Evolutionary conservation across 2,329 filamentous ascomycete species (phyloP).

Genomic region (Ophiostoma australiae): DNA sequence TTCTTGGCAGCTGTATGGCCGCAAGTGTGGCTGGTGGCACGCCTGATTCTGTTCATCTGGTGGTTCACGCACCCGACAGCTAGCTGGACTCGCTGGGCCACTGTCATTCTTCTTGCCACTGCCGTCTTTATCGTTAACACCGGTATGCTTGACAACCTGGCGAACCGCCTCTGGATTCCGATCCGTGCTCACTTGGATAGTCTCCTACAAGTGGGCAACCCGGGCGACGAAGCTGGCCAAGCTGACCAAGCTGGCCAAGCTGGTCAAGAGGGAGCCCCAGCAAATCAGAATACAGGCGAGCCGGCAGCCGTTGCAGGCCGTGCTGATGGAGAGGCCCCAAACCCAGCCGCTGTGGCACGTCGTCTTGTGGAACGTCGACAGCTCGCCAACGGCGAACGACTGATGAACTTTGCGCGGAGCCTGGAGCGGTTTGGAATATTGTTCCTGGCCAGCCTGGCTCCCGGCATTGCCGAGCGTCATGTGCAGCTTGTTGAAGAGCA

Average conservation of each 20-base stretch:
- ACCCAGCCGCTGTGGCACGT: conserved; percentile 50
- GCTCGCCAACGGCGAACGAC: conserved; percentile 44
- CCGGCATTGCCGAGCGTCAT: conserved; percentile 61
- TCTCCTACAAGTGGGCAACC: conserved; percentile 43
- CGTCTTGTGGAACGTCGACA: conserved; percentile 48
- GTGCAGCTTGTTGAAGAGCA: conserved; percentile 55
- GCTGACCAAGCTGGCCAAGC: conserved; percentile 29
- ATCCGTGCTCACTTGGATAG: conserved; percentile 56
- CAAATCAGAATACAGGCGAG: neutral
- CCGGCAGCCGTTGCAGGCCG: neutral
- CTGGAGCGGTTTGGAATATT: conserved; percentile 57
- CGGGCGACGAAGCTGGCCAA: conserved; percentile 34
- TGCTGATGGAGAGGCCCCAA: conserved; percentile 30
- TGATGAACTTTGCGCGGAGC: conserved; percentile 48
- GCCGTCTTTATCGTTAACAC: conserved; percentile 56
- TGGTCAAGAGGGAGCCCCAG: conserved; percentile 31
- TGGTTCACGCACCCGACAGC: conserved; percentile 56
- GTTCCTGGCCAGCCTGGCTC: conserved; percentile 62
- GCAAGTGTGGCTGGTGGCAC: conserved; percentile 58
- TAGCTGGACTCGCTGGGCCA: conserved; percentile 56
- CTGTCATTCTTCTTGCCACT: conserved; percentile 50
- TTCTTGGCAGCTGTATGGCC: conserved; percentile 49
- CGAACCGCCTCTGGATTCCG: conserved; percentile 52
- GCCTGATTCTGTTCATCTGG: conserved; percentile 58
- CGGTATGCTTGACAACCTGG: conserved; percentile 52